Evolutionary conservation across 2,329 filamentous ascomycete species (phyloP).

Genomic region (Botrytis paeoniae): DNA sequence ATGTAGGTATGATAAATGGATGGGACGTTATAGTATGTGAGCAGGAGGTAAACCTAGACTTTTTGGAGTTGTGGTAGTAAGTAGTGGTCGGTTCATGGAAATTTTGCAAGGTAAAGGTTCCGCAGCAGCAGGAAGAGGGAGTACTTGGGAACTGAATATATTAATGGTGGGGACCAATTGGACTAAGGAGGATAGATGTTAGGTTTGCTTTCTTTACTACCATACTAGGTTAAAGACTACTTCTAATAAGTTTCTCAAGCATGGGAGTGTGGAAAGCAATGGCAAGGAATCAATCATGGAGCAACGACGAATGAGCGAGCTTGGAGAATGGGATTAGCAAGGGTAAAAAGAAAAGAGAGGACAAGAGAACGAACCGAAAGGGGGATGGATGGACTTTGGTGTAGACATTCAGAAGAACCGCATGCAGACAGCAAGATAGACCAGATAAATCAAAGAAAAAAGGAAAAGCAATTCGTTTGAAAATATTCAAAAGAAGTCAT

Average conservation of each 20-base stretch:
- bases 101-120: conserved; percentile 15
- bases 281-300: background rate
- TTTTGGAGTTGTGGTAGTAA: conserved; percentile 3
- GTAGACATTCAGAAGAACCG: background rate
- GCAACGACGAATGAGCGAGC: background rate
- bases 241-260: background rate
- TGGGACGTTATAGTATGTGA: conserved; percentile 9
- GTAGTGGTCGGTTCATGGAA: conserved; percentile 1
- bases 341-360: background rate
- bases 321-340: conserved; percentile 8
- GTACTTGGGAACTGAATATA: conserved; percentile 9
- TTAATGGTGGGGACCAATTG: conserved; percentile 14
- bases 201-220: conserved; percentile 6
- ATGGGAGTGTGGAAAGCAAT: background rate
- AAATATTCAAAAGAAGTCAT: background rate
- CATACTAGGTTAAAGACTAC: conserved; percentile 3
- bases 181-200: conserved; percentile 9
- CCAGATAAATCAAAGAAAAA: background rate
- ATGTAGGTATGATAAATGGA: conserved; percentile 9
- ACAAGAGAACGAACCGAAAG: background rate
- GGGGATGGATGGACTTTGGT: background rate
- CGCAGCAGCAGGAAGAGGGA: conserved; percentile 17
- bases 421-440: background rate
- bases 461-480: background rate
- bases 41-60: conserved; percentile 4